Conservation (phyloP, 2,329 filamentous ascomycete genomes). For the Phialocephala sp. region DNA sequence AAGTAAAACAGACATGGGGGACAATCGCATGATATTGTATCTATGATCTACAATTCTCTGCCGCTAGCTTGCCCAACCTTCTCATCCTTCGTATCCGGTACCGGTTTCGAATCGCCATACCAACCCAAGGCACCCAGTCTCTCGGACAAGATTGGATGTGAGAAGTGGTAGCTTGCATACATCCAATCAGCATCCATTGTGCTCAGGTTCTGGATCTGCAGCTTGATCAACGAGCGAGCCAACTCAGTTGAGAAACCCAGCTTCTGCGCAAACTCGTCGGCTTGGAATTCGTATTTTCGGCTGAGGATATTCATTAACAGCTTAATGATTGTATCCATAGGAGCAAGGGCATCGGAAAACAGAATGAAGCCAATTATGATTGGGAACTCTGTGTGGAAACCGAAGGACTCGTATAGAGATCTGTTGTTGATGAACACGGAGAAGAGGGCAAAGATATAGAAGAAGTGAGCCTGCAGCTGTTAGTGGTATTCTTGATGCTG, state of each 20-base stretch:
- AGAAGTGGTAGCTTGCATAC: conserved; percentile 98
- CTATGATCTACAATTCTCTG: conserved; percentile 72
- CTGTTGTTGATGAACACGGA: conserved; percentile 96
- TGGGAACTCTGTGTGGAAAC: conserved; percentile 80
- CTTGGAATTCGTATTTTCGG: conserved; percentile 94
- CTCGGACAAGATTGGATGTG: conserved; percentile 94
- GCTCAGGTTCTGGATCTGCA: conserved; percentile 97
- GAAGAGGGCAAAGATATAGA: conserved; percentile 97
- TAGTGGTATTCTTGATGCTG: conserved; percentile 31
- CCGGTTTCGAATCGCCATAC: conserved; percentile 67
- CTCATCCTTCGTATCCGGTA: conserved; percentile 56
- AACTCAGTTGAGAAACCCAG: conserved; percentile 87
- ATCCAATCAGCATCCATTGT: conserved; percentile 99
- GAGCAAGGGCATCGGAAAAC: conserved; percentile 94
- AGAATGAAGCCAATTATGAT: conserved; percentile 98
- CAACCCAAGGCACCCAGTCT: conserved; percentile 89
- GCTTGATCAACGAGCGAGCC: conserved; percentile 88
- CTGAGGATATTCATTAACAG: conserved; percentile 95
- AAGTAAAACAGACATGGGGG: background rate
- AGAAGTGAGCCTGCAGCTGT: conserved; percentile 76
- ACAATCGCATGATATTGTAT: conserved; percentile 13
- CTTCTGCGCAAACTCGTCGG: conserved; percentile 84
- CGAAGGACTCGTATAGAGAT: conserved; percentile 89
- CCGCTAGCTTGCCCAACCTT: conserved; percentile 74
- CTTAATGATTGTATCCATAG: conserved; percentile 94